Base-by-base conservation (phyloP, 371 early-diverging fungal species). In the Mucor plumbeus region DNA sequence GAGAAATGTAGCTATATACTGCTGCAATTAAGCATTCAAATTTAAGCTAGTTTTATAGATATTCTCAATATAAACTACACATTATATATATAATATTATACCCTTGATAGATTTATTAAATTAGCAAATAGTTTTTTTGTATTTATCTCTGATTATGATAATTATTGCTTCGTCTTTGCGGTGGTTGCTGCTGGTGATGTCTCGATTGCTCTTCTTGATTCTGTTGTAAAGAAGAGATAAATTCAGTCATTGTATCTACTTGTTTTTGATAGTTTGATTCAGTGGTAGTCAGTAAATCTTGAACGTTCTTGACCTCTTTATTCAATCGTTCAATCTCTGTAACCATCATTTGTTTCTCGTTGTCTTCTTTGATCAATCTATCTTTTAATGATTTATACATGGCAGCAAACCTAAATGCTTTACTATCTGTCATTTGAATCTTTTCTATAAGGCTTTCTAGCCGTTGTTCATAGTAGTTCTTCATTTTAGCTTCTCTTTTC, bases 371-470 rank as follows among this genome's bases (percentile, higher is more conserved):
- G 17, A 40, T 38, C 31, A 77, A 9, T 35, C 61, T 71, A 43
- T 75, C 79, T 38, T 79, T 80, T 1, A 74, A 56, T 1, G 69
- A 64, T 34, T 75, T 65, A 33, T 74, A 77, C 64, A 76, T 67
- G 50, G 69, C 65, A 3, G 76, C 67, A 65, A 65, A 80, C 55
- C 79, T 69, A 13, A 72, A 57, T 0, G 76, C 81, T 70, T 76
- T 80, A 67, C 78, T 76, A 38, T 80, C 83, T 17, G 75, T 76
- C 50, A 73, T 35, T 73, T 80, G 78, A 5, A 83, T 56, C 74
- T 79, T 79, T 62, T 76, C 78, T n/a, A 71, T 74, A 43, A 82
- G 48, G 11, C 69, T 64, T 6, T 50, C 47, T 10, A 77, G 17
- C 26, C 77, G 70, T 5, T 54, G 69, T 43, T 82, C 79, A 59